A percentile compares a stretch with the other conserved stretches of the same genome.
These are phyloP conservation scores for Penicillium occitanis DNA, from an alignment of 2,329 filamentous ascomycete species.

Conservation along the genomic window DNA sequence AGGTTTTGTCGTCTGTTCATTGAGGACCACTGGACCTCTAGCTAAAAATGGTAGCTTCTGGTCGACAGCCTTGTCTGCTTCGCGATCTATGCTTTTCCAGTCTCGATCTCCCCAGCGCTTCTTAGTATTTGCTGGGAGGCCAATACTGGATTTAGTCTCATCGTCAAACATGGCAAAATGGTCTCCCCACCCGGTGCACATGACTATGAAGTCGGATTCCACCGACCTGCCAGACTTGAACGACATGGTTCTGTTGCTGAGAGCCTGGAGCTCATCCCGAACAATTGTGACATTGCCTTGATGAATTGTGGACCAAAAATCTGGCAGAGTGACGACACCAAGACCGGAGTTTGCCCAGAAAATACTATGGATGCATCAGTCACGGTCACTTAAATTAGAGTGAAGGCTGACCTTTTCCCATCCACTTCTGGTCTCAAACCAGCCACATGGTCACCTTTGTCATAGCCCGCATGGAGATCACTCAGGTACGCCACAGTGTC, in stretches of 20 bases:
- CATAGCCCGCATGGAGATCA: slow-evolving; percentile 29
- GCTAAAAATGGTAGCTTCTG: too few species aligned
- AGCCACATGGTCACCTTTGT: slow-evolving; percentile 16
- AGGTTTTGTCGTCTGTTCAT: too few species aligned
- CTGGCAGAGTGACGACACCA: slow-evolving; percentile 33
- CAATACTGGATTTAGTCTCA: too few species aligned
- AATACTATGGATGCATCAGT: slow-evolving; percentile 23
- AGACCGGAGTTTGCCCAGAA: slow-evolving; percentile 38
- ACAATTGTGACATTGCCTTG: slow-evolving; percentile 15
- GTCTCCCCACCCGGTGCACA: slow-evolving; percentile 1
- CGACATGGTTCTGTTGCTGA: too few species aligned
- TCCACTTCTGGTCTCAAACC: background rate
- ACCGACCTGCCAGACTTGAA: too few species aligned
- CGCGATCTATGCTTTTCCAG: too few species aligned
- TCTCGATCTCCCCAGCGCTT: too few species aligned
- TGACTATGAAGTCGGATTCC: background rate
- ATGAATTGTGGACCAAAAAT: slow-evolving; percentile 38
- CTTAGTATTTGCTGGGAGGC: too few species aligned
- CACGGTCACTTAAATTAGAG: too few species aligned
- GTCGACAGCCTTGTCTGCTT: too few species aligned
- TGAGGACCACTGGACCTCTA: too few species aligned
- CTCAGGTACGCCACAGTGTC: background rate
- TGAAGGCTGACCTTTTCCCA: background rate
- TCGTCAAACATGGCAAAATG: background rate
- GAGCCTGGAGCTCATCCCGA: too few species aligned